Base-by-base conservation (phyloP, 2,329 filamentous ascomycete species). In the Cladosporium velox region DNA sequence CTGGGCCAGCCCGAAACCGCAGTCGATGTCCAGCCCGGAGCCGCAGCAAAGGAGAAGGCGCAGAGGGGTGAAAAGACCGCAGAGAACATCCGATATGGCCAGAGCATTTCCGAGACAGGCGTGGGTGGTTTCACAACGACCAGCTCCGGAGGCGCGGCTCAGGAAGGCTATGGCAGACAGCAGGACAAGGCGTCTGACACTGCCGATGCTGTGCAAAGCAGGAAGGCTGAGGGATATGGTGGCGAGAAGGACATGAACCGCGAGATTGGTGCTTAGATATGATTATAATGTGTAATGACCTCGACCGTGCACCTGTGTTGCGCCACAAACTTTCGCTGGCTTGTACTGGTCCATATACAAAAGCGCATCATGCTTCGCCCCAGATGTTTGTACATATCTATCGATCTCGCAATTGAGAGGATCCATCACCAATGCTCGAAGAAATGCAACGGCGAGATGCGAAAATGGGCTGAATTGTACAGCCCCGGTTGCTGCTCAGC, bases 1-100 rank as follows among this genome's bases (percentile, higher is more conserved):
- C 73, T 89, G 32, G 84, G 85, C 67, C 52, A 67, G n/a, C 54
- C 66, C n/a, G 60, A 70, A 35, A 72, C 73, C 6, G 68, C 74
- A 66, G 69, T 77, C 73, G 72, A 81, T 72, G 72, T 73, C n/a
- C 52, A 72, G 32, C 74, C 76, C 30, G 62, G 68, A 11, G 70
- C 69, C 44, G 65, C 73, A 54, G 68, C 80, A 70, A 69, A 77
- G 73, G 66, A 75, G 68, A 74, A 76, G 24, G 67, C 70, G 59
- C 73, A 77, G 69, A 72, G 80, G 68, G 77, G 81, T 67, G 73
- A 83, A 73, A 76, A 80, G 74, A 79, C 78, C 68, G 82, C 80
- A 44, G 83, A 83, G 68, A 86, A 86, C 70, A 81, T 85, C 3
- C 77, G 83, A 51, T 86, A 85, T 69, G 86, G 86, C 7, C 83